Evolutionary conservation across 2,329 filamentous ascomycete genomes (phyloP), one percentile per base, ranked within the genome.

Genomic region (Pseudogymnoascus sp.): DNA sequence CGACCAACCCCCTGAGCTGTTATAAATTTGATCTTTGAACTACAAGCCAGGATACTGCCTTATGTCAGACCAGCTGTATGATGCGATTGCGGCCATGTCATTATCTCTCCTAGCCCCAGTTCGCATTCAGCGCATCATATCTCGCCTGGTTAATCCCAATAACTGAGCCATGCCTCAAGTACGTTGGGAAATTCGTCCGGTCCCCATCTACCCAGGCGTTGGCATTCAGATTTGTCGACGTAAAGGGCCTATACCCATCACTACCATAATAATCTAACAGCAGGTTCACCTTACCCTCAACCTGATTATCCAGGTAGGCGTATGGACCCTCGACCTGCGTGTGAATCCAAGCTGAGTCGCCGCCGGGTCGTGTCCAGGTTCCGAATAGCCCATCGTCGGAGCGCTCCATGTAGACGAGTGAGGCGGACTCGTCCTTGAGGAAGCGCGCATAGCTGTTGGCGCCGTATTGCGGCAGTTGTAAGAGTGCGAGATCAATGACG

Each of bases 401-500:
- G 60, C 78, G 76, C 67, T 84, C 81, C 33, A 78, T 75, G 64
- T 81, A 84, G 21, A 84, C 80, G 0, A 76, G 78, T 66, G 81
- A 81, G 2, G 74, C 76, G 0, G 77, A 76, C 69, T 84, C 81
- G 70, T 84, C 80, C 67, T 84, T 84, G 72, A 84, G 74, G 72
- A 84, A 84, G 50, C 82, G 78, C 5, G 80, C 74, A 61, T 80
- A 84, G n/a, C 74, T 74, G 38, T 71, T 70, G 35, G 67, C 68
- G 13, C 78, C 76, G 5, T 57, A 57, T 33, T 57, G 50, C 19
- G 50, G 50, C 1, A 82, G 71, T 1, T 77, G 73, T 3, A 83
- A 74, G 71, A 87, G 81, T 67, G 84, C 82, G n/a, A 87, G 74
- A 67, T 83, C 81, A 68, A 83, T 84, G 61, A 82, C 75, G 64